Evolutionary conservation across 305 asterid genomes (phyloP).

Genomic region (Fraxinus greggii): DNA sequence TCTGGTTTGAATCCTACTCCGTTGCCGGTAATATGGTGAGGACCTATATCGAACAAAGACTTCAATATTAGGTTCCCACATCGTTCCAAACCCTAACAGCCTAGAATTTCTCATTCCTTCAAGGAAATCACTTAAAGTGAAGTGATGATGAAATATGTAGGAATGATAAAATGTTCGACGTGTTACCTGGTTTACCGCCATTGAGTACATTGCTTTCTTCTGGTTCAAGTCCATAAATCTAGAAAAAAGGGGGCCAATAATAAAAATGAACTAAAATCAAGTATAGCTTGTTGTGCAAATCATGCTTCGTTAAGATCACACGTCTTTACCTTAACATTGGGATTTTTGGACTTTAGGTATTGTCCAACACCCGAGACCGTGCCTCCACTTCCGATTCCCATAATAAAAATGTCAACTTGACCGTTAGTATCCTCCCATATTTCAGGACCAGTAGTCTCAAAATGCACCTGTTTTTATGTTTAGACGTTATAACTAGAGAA

Average conservation of each 20-base stretch:
- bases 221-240: slow-evolving; percentile 96
- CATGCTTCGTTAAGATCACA: neutral
- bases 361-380: slow-evolving; percentile 95
- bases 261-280: neutral
- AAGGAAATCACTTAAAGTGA: neutral
- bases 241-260: neutral
- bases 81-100: neutral
- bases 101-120: neutral
- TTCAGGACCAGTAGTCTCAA: slow-evolving; percentile 97
- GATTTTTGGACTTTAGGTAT: slow-evolving; percentile 78
- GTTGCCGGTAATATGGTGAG: slow-evolving; percentile 89
- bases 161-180: neutral
- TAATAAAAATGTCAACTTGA: slow-evolving; percentile 77
- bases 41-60: slow-evolving; percentile 45
- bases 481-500: neutral
- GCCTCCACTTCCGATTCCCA: slow-evolving; percentile 99
- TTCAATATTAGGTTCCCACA: neutral
- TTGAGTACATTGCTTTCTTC: slow-evolving; percentile 79
- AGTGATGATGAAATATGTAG: neutral
- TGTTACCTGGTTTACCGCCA: slow-evolving; percentile 95
- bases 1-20: slow-evolving; percentile 98
- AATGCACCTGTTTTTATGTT: slow-evolving; percentile 56
- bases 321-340: slow-evolving; percentile 63
- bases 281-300: neutral
- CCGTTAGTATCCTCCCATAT: slow-evolving; percentile 95